phyloP scores from a whole-genome alignment of 495 filamentous ascomycete genomes.

The Penicillium malachiteum region DNA sequence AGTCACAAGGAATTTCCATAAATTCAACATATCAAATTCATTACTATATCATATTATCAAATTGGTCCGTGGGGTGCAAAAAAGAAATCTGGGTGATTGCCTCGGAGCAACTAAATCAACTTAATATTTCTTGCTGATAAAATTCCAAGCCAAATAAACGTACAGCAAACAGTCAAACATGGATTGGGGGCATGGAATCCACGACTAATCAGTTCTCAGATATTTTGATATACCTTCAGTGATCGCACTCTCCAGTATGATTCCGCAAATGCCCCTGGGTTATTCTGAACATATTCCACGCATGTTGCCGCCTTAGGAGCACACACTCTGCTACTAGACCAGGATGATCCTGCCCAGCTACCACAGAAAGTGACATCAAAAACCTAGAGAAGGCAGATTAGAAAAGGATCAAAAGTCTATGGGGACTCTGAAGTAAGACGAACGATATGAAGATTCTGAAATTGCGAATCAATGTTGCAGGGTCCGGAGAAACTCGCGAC shows the following conservation, averaged over 20 bases:
- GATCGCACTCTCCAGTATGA: slow-evolving; percentile 67
- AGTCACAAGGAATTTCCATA: no score
- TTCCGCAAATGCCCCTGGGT: slow-evolving; percentile 58
- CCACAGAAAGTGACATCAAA: slow-evolving; percentile 71
- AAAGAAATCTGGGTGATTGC: no score
- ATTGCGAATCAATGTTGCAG: slow-evolving; percentile 62
- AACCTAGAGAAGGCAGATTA: slow-evolving; percentile 27
- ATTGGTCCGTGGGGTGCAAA: no score
- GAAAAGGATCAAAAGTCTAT: not conserved
- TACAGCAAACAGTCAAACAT: no score
- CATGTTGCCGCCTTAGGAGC: slow-evolving; percentile 51
- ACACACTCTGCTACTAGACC: slow-evolving; percentile 25
- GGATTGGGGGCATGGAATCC: no score
- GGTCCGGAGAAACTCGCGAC: slow-evolving; percentile 55
- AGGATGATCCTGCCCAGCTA: slow-evolving; percentile 56
- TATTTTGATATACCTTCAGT: slow-evolving; percentile 58
- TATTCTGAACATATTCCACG: slow-evolving; percentile 60
- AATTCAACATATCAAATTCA: no score
- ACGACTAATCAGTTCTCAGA: not conserved
- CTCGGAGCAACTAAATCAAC: no score
- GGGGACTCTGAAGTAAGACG: not conserved
- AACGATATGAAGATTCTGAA: slow-evolving; percentile 62
- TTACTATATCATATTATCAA: no score
- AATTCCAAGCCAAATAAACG: no score
- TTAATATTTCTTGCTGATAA: no score